Conservation (phyloP, 1,139 yeast genomes). For the Scheffersomyces illinoinensis region DNA sequence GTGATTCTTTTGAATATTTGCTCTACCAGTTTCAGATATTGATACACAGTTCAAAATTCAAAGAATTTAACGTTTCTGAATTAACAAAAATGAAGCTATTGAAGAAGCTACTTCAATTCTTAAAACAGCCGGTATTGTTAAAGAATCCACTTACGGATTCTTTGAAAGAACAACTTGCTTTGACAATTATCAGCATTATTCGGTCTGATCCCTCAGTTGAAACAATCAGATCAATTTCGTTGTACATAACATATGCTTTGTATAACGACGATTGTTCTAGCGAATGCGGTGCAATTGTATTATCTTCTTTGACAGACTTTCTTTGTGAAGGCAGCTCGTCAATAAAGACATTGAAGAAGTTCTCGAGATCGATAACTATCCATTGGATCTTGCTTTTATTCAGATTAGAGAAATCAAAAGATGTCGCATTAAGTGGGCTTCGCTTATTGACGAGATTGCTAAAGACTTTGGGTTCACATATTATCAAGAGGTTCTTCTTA, state of each 20-base stretch:
- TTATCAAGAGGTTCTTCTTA: slow-evolving; percentile 50
- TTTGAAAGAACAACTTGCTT: slow-evolving; percentile 18
- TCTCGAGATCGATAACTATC: slow-evolving; percentile 59
- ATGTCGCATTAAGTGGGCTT: slow-evolving; percentile 48
- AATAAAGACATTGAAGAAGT: slow-evolving; percentile 41
- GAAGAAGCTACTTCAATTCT: slow-evolving; percentile 52
- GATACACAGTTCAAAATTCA: slow-evolving; percentile 50
- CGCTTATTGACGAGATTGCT: slow-evolving; percentile 53
- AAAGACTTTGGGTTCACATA: slow-evolving; percentile 45
- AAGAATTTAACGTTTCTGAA: slow-evolving; percentile 49
- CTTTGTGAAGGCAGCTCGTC: slow-evolving; percentile 33
- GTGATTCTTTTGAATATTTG: slow-evolving; percentile 49
- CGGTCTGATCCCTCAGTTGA: slow-evolving; percentile 40
- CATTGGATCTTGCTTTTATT: slow-evolving; percentile 67
- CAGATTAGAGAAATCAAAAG: slow-evolving; percentile 34
- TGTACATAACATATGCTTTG: slow-evolving; percentile 39
- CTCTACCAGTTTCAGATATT: slow-evolving; percentile 59
- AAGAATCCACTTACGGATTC: slow-evolving; percentile 12
- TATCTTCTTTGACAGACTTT: slow-evolving; percentile 31
- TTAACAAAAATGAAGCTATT: slow-evolving; percentile 55
- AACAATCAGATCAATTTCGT: slow-evolving; percentile 33
- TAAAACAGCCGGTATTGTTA: slow-evolving; percentile 32
- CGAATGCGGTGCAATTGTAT: slow-evolving; percentile 29
- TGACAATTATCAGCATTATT: slow-evolving; percentile 23
- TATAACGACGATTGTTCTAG: slow-evolving; percentile 29